Evolutionary conservation across 108 stramenopile species (phyloP).

Genomic region (Cylindrotheca closterium): DNA sequence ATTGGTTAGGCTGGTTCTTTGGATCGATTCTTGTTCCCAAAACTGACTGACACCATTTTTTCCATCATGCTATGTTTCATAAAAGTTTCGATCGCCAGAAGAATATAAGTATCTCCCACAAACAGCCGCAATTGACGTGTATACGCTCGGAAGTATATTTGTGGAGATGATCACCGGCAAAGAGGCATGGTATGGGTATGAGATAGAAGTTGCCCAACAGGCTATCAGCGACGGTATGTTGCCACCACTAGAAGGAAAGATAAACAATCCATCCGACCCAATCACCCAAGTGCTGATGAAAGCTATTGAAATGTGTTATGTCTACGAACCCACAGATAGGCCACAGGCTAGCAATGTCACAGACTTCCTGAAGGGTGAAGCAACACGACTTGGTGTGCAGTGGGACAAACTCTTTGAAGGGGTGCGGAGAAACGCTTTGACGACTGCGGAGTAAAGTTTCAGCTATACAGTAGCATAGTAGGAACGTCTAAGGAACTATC

Average conservation of each 20-base stretch:
- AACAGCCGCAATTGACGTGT: slow-evolving; percentile 70
- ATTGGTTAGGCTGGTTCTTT: too few relatives aligned
- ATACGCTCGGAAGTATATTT: slow-evolving; percentile 71
- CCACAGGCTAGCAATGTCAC: slow-evolving; percentile 50
- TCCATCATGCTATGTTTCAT: too few relatives aligned
- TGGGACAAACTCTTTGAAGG: too few relatives aligned
- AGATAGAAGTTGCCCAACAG: slow-evolving; percentile 12
- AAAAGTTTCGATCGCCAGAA: slow-evolving; percentile 50
- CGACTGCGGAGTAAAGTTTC: too few relatives aligned
- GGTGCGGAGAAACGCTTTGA: too few relatives aligned
- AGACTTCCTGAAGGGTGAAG: too few relatives aligned
- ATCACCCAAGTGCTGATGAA: slow-evolving; percentile 38
- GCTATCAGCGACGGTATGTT: slow-evolving; percentile 43
- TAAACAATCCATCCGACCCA: slow-evolving; percentile 37
- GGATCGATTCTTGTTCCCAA: too few relatives aligned
- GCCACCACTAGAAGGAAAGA: slow-evolving; percentile 28
- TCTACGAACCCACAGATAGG: slow-evolving; percentile 46
- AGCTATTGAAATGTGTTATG: slow-evolving; percentile 52
- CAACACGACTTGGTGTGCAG: too few relatives aligned
- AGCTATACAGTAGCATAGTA: too few relatives aligned
- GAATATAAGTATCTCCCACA: slow-evolving; percentile 58
- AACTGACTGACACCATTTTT: too few relatives aligned
- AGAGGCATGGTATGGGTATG: slow-evolving; percentile 43
- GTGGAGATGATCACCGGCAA: slow-evolving; percentile 49
- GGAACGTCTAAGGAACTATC: too few relatives aligned